These are phyloP conservation scores for Syzygium oleosum DNA, from an alignment of 345 rosid species.

Conservation along the genomic window DNA sequence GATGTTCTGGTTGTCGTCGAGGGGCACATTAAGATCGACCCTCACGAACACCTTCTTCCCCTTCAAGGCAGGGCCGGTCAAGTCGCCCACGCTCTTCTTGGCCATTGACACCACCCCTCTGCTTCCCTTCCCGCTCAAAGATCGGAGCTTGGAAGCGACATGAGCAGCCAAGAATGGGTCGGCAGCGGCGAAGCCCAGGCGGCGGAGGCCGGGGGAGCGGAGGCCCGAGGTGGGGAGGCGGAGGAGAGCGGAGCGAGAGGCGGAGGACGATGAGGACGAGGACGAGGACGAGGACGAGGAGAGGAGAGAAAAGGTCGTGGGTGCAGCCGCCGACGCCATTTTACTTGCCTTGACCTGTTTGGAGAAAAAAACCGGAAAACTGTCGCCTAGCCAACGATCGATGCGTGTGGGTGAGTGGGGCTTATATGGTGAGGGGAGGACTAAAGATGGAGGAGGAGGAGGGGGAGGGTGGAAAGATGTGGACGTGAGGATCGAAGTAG, in stretches of 20 bases:
- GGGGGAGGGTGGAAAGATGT: slow-evolving; percentile 8
- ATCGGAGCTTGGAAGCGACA: slow-evolving; percentile 35
- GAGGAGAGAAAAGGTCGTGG: slow-evolving; percentile 60
- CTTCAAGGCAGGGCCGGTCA: slow-evolving; percentile 69
- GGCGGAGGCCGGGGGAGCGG: slow-evolving; percentile 19
- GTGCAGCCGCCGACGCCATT: slow-evolving; percentile 65
- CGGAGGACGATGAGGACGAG: slow-evolving; percentile 9
- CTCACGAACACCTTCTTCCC: slow-evolving; percentile 95
- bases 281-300: slow-evolving; percentile 24
- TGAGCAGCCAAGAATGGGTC: slow-evolving; percentile 42
- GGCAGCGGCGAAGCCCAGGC: slow-evolving; percentile 56
- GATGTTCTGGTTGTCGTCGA: slow-evolving; percentile 84
- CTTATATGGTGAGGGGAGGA: neutral
- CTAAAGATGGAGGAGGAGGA: neutral
- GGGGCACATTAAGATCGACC: slow-evolving; percentile 90
- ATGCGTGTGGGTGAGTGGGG: neutral
- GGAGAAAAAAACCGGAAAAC: neutral
- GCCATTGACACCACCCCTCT: slow-evolving; percentile 61
- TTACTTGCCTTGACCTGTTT: neutral
- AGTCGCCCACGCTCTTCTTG: slow-evolving; percentile 89
- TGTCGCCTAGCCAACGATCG: neutral
- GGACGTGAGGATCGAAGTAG: slow-evolving; percentile 25
- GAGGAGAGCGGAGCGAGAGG: slow-evolving; percentile 17
- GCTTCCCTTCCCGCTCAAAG: slow-evolving; percentile 20
- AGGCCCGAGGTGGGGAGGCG: slow-evolving; percentile 24